phyloP scores from a whole-genome alignment of 2,329 filamentous ascomycete species.

The Aphanoascus verrucosus region DNA sequence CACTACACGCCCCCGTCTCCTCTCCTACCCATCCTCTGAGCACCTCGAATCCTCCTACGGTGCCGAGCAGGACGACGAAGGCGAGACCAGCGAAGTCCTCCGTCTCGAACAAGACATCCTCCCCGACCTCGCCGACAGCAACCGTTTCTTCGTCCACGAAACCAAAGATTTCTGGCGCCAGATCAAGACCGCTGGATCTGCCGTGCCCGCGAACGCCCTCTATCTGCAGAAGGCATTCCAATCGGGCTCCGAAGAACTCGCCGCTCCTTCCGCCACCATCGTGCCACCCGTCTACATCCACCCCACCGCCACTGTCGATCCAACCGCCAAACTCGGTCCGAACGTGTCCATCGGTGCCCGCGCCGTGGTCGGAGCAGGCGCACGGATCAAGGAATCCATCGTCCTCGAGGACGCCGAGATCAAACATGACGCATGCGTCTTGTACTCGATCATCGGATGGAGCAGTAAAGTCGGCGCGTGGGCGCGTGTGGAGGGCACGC shows the following conservation, averaged over 20 bases:
- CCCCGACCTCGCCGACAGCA: conserved; percentile 88
- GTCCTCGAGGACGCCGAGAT: conserved; percentile 91
- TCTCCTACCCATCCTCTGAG: conserved; percentile 93
- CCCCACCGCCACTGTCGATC: conserved; percentile 78
- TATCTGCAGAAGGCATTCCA: conserved; percentile 94
- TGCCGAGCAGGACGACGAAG: conserved; percentile 59
- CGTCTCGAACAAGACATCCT: conserved; percentile 95
- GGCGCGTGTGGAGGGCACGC: conserved; percentile 93
- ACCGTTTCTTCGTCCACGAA: conserved; percentile 96
- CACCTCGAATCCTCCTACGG: conserved; percentile 66
- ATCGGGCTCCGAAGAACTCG: conserved; percentile 67
- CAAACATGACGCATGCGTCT: conserved; percentile 89
- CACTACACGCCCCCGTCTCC: conserved; percentile 75
- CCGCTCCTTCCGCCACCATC: conserved; percentile 73
- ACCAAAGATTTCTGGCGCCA: conserved; percentile 99
- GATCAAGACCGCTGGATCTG: conserved; percentile 97
- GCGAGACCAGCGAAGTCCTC: conserved; percentile 71
- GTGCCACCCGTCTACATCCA: conserved; percentile 92
- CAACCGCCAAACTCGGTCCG: conserved; percentile 89
- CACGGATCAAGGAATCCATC: conserved; percentile 88
- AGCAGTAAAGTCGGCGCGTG: conserved; percentile 92
- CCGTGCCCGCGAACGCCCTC: conserved; percentile 89
- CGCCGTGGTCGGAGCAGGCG: conserved; percentile 71
- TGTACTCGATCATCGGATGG: conserved; percentile 97
- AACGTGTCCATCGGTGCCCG: conserved; percentile 95